phyloP scores from a whole-genome alignment of 371 early-diverging fungal species.

The Caulochytrium protostelioides region DNA sequence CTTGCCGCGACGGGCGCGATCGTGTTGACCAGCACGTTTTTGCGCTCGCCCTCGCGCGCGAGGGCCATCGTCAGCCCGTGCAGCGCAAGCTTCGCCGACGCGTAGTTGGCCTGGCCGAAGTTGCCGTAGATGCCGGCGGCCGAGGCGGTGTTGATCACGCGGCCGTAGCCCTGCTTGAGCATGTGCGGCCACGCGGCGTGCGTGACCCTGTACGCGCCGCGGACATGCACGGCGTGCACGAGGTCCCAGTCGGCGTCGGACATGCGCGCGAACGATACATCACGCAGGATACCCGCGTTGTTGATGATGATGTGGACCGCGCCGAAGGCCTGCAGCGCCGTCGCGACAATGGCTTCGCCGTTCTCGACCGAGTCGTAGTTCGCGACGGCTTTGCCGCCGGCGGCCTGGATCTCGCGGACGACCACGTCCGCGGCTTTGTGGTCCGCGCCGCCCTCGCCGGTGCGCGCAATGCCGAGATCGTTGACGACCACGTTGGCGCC shows the following conservation, averaged over 20 bases:
- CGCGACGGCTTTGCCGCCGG: slow-evolving; percentile 88
- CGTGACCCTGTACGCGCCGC: slow-evolving; percentile 82
- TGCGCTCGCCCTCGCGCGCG: slow-evolving; percentile 80
- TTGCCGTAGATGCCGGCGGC: slow-evolving; percentile 58
- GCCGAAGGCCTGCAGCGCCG: slow-evolving; percentile 85
- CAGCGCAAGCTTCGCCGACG: slow-evolving; percentile 72
- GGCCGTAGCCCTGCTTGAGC: slow-evolving; percentile 83
- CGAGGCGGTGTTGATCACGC: slow-evolving; percentile 51
- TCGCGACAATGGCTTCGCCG: slow-evolving; percentile 87
- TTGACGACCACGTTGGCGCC: slow-evolving; percentile 36
- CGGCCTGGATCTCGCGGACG: slow-evolving; percentile 71
- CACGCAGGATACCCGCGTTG: slow-evolving; percentile 93
- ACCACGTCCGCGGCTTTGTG: slow-evolving; percentile 76
- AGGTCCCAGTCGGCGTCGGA: slow-evolving; percentile 90
- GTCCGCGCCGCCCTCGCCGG: slow-evolving; percentile 45
- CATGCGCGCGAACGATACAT: slow-evolving; percentile 84
- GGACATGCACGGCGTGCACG: slow-evolving; percentile 75
- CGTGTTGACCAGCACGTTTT: slow-evolving; percentile 75
- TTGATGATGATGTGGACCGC: slow-evolving; percentile 86
- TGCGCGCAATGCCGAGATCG: slow-evolving; percentile 68
- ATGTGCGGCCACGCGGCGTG: slow-evolving; percentile 93
- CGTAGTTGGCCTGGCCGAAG: slow-evolving; percentile 56
- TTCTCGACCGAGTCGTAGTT: slow-evolving; percentile 94
- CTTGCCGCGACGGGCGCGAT: slow-evolving; percentile 96
- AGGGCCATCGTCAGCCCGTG: slow-evolving; percentile 73